phyloP scores from a whole-genome alignment of 2,329 filamentous ascomycete species.

The Pseudocercospora macadamiae region DNA sequence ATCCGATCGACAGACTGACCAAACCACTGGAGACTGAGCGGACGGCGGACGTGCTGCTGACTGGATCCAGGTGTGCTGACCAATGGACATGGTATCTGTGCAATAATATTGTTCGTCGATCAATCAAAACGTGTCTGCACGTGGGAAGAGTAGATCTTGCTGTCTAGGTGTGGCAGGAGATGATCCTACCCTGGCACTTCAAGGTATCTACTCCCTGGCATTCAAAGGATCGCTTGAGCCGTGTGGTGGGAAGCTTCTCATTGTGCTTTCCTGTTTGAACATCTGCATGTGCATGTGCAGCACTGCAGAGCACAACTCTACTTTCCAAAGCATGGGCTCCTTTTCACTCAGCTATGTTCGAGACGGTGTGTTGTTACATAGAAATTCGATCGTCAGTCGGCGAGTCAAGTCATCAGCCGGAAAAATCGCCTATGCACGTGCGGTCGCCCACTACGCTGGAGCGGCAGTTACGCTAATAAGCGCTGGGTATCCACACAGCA shows the following conservation, averaged over 20 bases:
- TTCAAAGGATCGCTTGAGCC: no score
- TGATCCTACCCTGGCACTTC: background rate
- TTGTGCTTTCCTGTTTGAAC: background rate
- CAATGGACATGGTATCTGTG: background rate
- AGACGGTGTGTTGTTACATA: background rate
- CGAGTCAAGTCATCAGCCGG: background rate
- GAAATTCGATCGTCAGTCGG: background rate
- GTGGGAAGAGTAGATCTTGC: background rate
- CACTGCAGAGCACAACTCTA: background rate
- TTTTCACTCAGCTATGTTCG: no score
- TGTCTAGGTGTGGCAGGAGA: background rate
- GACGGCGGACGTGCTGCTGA: background rate
- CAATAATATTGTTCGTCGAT: background rate
- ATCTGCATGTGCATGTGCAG: background rate
- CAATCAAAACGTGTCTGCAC: constrained; percentile 12
- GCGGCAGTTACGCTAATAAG: background rate
- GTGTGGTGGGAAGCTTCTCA: background rate
- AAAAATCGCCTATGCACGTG: background rate
- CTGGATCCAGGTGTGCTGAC: background rate
- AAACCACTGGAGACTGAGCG: background rate
- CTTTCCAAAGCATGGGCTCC: no score
- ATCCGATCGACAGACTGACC: background rate
- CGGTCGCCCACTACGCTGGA: background rate
- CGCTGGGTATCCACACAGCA: background rate
- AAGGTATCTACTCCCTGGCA: no score